Percentiles rank a stretch among this genome's conserved stretches.
Conservation (phyloP, 2,329 filamentous ascomycete species). For the Davidsoniella australis region DNA sequence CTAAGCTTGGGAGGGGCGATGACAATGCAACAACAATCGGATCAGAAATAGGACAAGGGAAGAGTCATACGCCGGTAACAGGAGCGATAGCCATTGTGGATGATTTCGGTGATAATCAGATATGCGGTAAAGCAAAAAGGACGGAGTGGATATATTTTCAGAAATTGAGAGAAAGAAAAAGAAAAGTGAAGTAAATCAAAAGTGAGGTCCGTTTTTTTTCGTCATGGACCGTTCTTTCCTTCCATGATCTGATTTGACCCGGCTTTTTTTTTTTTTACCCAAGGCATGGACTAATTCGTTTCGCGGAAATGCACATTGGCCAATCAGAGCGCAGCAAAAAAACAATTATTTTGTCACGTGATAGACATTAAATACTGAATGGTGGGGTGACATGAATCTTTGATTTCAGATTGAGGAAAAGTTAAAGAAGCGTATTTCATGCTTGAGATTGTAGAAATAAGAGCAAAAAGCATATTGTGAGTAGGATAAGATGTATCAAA, state of each 20-base stretch:
- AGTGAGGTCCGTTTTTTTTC: neutral
- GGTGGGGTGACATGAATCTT: neutral
- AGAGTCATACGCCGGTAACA: slow-evolving; percentile 39
- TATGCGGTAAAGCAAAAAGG: too few relatives aligned
- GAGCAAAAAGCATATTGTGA: too few relatives aligned
- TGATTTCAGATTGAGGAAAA: too few relatives aligned
- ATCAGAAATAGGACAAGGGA: slow-evolving; percentile 9
- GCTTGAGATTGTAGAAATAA: too few relatives aligned
- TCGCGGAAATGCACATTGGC: slow-evolving; percentile 2
- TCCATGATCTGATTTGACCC: neutral
- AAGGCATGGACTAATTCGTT: slow-evolving; percentile 4
- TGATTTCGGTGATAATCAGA: too few relatives aligned
- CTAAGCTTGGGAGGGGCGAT: neutral
- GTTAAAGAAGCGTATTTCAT: too few relatives aligned
- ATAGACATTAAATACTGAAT: neutral
- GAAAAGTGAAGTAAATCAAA: neutral
- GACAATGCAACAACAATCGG: slow-evolving; percentile 18
- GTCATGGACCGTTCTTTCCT: neutral
- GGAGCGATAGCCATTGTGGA: slow-evolving; percentile 19
- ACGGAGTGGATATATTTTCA: neutral
- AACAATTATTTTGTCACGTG: slow-evolving; percentile 2
- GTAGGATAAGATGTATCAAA: too few relatives aligned
- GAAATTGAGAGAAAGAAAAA: neutral
- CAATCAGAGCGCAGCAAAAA: slow-evolving; percentile 9
- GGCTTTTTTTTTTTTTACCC: neutral